phyloP scores from a whole-genome alignment of 352 stramenopile species.

The Phytophthora capsici region DNA sequence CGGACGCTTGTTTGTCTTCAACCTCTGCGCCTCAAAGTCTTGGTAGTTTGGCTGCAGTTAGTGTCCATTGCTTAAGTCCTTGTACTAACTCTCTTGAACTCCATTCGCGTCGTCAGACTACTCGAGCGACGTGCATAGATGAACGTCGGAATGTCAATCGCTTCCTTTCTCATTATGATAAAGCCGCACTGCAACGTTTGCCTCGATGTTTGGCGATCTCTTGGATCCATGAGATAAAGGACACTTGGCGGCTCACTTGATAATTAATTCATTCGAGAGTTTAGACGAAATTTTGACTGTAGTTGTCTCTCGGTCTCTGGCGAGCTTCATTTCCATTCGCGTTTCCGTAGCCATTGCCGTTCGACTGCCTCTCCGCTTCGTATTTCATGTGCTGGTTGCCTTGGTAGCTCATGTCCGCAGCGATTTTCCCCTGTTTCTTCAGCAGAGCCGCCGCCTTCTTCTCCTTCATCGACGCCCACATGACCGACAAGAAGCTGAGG shows the following conservation, averaged over 20 bases:
- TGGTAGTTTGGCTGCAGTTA: neutral
- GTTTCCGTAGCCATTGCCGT: neutral
- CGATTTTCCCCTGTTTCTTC: slow-evolving; percentile 23
- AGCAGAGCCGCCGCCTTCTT: slow-evolving; percentile 24
- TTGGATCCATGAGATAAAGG: slow-evolving; percentile 2
- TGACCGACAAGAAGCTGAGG: slow-evolving; percentile 38
- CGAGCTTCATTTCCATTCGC: slow-evolving; percentile 3
- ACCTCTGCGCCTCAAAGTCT: neutral
- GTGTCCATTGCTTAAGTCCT: neutral
- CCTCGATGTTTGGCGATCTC: neutral
- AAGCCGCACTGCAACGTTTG: neutral
- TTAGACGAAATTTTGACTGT: slow-evolving; percentile 63
- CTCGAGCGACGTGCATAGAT: slow-evolving; percentile 13
- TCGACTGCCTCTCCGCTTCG: slow-evolving; percentile 13
- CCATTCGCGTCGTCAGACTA: slow-evolving; percentile 16
- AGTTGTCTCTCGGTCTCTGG: slow-evolving; percentile 41
- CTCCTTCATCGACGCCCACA: slow-evolving; percentile 14
- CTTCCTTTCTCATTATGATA: slow-evolving; percentile 2
- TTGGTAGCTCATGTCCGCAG: slow-evolving; percentile 10
- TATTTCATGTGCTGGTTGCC: slow-evolving; percentile 24
- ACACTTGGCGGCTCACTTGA: neutral
- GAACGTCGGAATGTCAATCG: slow-evolving; percentile 12
- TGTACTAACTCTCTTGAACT: neutral
- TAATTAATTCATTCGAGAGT: slow-evolving; percentile 20
- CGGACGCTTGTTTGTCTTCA: neutral